These are phyloP conservation scores for Aspergillus melleus DNA, from an alignment of 2,329 filamentous ascomycete genomes.

Conservation along the genomic window DNA sequence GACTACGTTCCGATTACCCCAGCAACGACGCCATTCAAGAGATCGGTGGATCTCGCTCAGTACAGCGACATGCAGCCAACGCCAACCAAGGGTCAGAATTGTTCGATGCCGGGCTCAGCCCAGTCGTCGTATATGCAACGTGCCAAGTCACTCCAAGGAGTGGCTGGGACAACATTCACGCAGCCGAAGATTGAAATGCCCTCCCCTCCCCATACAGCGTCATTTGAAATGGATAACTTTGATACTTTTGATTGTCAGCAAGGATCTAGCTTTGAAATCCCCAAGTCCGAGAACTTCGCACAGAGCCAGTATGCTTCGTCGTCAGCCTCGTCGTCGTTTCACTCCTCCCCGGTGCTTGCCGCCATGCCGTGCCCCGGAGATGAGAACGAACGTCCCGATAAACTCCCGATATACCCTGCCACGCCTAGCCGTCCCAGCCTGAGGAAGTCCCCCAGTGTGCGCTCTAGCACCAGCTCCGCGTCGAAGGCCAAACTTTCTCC, in stretches of 20 bases:
- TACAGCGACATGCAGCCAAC: conserved; percentile 40
- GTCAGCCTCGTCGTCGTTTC: conserved; percentile 52
- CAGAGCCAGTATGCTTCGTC: conserved; percentile 42
- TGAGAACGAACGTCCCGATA: conserved; percentile 22
- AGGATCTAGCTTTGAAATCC: conserved; percentile 30
- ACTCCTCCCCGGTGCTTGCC: conserved; percentile 55
- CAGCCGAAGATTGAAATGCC: conserved; percentile 50
- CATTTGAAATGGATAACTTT: conserved; percentile 46
- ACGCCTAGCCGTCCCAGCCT: conserved; percentile 25
- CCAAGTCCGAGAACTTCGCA: conserved; percentile 29
- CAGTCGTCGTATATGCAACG: conserved; percentile 45
- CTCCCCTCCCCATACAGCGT: conserved; percentile 58
- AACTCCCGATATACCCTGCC: conserved; percentile 31
- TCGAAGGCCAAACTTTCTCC: conserved; percentile 43
- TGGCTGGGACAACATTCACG: conserved; percentile 31
- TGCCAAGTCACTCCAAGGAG: conserved; percentile 49
- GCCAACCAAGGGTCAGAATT: conserved; percentile 40
- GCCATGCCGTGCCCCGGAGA: conserved; percentile 38
- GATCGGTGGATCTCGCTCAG: conserved; percentile 37
- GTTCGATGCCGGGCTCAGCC: conserved; percentile 32
- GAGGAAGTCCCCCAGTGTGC: conserved; percentile 18
- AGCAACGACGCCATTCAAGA: conserved; percentile 59
- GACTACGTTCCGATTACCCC: conserved; percentile 69
- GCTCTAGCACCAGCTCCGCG: conserved; percentile 26
- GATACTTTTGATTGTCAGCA: conserved; percentile 57